Evolutionary conservation across 108 stramenopile species (phyloP).

Genomic region (Stephanodiscus minutulus): DNA sequence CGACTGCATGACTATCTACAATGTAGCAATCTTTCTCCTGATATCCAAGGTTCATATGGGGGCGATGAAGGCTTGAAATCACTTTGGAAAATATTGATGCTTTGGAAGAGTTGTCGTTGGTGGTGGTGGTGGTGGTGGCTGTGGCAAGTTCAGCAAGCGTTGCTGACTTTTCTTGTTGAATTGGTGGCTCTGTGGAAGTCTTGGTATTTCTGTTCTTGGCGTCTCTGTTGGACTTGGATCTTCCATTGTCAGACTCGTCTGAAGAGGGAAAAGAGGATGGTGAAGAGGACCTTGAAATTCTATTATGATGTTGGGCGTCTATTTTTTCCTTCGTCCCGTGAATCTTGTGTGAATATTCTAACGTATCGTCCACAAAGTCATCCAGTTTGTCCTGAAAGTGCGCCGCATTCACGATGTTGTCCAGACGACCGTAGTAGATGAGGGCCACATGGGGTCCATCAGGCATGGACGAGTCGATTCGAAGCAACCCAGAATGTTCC

Average conservation of each 20-base stretch:
- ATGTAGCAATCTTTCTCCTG: slow-evolving; percentile 27
- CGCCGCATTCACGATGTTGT: slow-evolving; percentile 11
- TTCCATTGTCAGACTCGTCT: background rate
- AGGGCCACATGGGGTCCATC: slow-evolving; percentile 35
- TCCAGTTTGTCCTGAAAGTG: slow-evolving; percentile 39
- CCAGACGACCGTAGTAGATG: slow-evolving; percentile 36
- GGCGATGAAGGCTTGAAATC: slow-evolving; percentile 21
- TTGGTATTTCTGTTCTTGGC: background rate
- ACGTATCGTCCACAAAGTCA: slow-evolving; percentile 43
- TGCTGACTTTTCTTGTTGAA: background rate
- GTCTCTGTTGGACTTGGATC: slow-evolving; percentile 1
- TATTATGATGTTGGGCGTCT: background rate
- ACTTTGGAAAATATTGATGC: slow-evolving; percentile 41
- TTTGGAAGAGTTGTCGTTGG: background rate
- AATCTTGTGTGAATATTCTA: slow-evolving; percentile 28
- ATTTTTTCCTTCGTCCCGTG: slow-evolving; percentile 3
- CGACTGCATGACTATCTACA: slow-evolving; percentile 11
- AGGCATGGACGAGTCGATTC: slow-evolving; percentile 37
- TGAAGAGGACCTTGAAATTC: background rate
- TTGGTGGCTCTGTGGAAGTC: background rate
- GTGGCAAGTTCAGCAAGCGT: background rate
- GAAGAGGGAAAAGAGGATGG: slow-evolving; percentile 1
- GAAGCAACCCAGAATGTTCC: slow-evolving; percentile 25
- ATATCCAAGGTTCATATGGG: slow-evolving; percentile 12
- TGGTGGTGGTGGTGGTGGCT: slow-evolving; percentile 1